Conservation (phyloP, 495 filamentous ascomycete species). For the Hypomontagnella submonticulosa region DNA sequence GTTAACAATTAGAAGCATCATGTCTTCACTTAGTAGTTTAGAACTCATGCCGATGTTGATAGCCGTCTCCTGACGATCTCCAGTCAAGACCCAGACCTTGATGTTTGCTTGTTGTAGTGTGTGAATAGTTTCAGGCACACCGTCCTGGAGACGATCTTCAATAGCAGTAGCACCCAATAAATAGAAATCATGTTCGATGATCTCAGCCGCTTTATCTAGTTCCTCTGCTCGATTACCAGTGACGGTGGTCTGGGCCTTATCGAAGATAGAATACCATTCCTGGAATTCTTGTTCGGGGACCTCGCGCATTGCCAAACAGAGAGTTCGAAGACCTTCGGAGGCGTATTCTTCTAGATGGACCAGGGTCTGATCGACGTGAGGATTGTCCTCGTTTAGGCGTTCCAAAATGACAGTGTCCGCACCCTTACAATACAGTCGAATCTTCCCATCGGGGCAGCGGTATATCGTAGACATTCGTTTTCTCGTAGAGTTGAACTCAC, state of each 20-base stretch:
- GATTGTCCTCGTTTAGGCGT: conserved; percentile 80
- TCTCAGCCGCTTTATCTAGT: conserved; percentile 94
- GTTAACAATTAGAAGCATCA: conserved; percentile 97
- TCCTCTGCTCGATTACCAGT: conserved; percentile 92
- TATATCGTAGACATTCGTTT: conserved; percentile 99
- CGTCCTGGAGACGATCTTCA: conserved; percentile 96
- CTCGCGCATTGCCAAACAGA: conserved; percentile 96
- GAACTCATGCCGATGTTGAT: conserved; percentile 99
- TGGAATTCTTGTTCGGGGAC: conserved; percentile 89
- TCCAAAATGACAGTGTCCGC: conserved; percentile 97
- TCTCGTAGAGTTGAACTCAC: conserved; percentile 97
- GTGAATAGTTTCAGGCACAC: conserved; percentile 98
- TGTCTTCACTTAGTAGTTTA: conserved; percentile 97
- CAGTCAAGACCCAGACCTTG: conserved; percentile 98
- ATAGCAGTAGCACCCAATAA: conserved; percentile 97
- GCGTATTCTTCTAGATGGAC: conserved; percentile 98
- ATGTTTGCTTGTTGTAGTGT: conserved; percentile 97
- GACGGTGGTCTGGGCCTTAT: conserved; percentile 90
- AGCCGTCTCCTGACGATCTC: conserved; percentile 97
- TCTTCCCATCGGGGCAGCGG: conserved; percentile 94
- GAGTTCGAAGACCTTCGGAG: conserved; percentile 91
- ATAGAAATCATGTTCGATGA: conserved; percentile 92
- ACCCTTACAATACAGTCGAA: conserved; percentile 93
- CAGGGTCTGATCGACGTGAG: conserved; percentile 85
- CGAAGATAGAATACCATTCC: conserved; percentile 87